Percentiles rank a stretch among this genome's conserved stretches.
phyloP scores from a whole-genome alignment of 1,284 basidiomycete genomes.

The Leccinum pallidistipes region DNA sequence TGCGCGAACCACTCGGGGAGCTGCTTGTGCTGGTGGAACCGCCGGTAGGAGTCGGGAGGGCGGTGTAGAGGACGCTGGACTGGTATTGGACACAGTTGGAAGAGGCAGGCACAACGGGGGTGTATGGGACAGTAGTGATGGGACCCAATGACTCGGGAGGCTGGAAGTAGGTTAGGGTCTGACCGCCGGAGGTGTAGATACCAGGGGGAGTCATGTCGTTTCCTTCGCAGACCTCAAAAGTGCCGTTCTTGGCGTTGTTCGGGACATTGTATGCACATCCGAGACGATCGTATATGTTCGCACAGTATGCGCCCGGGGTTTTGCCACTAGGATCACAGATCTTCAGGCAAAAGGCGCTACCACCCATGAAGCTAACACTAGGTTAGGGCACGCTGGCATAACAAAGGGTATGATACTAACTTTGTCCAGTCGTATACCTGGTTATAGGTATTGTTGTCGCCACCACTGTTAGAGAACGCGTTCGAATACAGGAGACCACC shows the following conservation, averaged over 20 bases:
- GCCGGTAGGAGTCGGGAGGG: conserved; percentile 22
- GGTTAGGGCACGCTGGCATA: background rate
- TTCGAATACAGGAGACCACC: conserved; percentile 66
- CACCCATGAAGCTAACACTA: conserved; percentile 56
- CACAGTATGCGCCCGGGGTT: conserved; percentile 54
- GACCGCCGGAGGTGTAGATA: conserved; percentile 40
- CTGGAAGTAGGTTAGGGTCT: conserved; percentile 53
- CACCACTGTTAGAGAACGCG: conserved; percentile 43
- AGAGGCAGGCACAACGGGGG: conserved; percentile 54
- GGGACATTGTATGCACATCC: conserved; percentile 72
- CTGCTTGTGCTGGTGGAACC: conserved; percentile 8
- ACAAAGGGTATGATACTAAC: conserved; percentile 27
- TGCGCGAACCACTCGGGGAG: conserved; percentile 23
- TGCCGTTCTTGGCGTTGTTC: conserved; percentile 53
- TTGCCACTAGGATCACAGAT: conserved; percentile 57
- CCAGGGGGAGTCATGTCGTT: conserved; percentile 45
- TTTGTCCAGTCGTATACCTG: conserved; percentile 64
- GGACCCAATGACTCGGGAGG: conserved; percentile 58
- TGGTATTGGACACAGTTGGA: conserved; percentile 62
- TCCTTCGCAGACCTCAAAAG: conserved; percentile 61
- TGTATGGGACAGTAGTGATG: conserved; percentile 62
- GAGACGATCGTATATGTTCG: conserved; percentile 65
- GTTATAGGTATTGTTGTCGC: conserved; percentile 39
- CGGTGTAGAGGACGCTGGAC: conserved; percentile 50
- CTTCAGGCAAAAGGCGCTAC: conserved; percentile 52